phyloP scores from a whole-genome alignment of 2,329 filamentous ascomycete species.

The Cordyceps cateniannulata region DNA sequence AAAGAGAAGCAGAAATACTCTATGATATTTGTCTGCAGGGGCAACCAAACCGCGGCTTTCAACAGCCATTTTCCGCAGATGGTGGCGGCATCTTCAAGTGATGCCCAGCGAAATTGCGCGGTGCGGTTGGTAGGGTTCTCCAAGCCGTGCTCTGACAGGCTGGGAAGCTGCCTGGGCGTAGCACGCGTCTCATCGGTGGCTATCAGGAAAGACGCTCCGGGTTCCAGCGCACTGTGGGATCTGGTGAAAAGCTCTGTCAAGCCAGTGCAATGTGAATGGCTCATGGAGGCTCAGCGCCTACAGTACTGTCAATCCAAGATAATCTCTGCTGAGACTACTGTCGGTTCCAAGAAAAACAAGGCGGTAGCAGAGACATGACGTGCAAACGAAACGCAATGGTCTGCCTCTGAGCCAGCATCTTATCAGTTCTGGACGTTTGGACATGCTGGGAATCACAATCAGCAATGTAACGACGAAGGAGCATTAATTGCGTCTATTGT shows the following conservation, averaged over 20 bases:
- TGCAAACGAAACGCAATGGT: conserved; percentile 1
- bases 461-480: too few species aligned
- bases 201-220: conserved; percentile 49
- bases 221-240: conserved; percentile 48
- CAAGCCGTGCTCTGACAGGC: conserved; percentile 48
- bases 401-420: too few species aligned
- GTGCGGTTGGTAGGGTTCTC: conserved; percentile 58
- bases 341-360: conserved; percentile 26
- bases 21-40: conserved; percentile 52
- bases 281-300: conserved; percentile 19
- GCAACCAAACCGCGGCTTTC: conserved; percentile 51
- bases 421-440: too few species aligned
- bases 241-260: conserved; percentile 48
- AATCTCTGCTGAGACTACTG: conserved; percentile 27
- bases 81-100: conserved; percentile 42
- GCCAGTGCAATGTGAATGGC: conserved; percentile 49
- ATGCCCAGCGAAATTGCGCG: conserved; percentile 29
- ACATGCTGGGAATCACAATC: too few species aligned
- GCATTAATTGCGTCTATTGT: too few species aligned
- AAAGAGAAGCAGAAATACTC: conserved; percentile 30
- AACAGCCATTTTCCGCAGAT: conserved; percentile 55
- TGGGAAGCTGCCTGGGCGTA: conserved; percentile 52
- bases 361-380: background rate
- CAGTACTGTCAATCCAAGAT: conserved; percentile 30
- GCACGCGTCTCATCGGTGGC: conserved; percentile 61